Conservation (phyloP, 129 eudicot species). For the Daucus carota region DH1_v3.0 NC_030384.2:16743501-16744000, state of each 20-base stretch:
- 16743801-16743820: not conserved
- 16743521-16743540: too few species aligned
- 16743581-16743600: too few species aligned
- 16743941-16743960: constrained; percentile 98
- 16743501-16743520: too few species aligned
- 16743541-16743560: too few species aligned
- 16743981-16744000: too few species aligned
- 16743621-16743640: too few species aligned
- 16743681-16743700: constrained; percentile 78
- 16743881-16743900: not conserved
- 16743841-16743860: not conserved
- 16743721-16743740: constrained; percentile 81
- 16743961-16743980: constrained; percentile 10
- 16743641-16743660: too few species aligned
- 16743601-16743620: too few species aligned
- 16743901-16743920: too few species aligned
- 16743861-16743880: not conserved
- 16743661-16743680: constrained; percentile 86
- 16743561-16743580: too few species aligned
- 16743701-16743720: constrained; percentile 92
- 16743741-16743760: constrained; percentile 89
- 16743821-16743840: not conserved
- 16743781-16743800: constrained; percentile 26
- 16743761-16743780: constrained; percentile 83
- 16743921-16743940: constrained; percentile 25